Conservation (phyloP, 2,329 filamentous ascomycete species). For the Paecilomyces sp. region DNA sequence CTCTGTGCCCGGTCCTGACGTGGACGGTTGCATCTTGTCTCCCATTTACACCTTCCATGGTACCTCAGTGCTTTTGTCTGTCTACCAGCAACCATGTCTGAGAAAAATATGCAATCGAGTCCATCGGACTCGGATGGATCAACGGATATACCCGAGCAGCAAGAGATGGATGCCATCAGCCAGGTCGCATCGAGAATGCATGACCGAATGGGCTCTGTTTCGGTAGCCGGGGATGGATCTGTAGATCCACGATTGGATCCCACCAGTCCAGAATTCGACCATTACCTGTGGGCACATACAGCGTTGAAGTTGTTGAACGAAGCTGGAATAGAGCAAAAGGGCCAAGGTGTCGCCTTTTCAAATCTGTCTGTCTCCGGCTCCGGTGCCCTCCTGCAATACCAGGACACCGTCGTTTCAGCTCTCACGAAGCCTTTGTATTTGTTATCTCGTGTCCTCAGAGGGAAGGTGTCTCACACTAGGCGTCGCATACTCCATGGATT, state of each 20-base stretch:
- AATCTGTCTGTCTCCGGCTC: constrained; percentile 17
- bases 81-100: neutral
- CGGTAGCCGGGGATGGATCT: neutral
- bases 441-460: neutral
- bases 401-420: constrained; percentile 16
- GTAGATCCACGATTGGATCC: constrained; percentile 16
- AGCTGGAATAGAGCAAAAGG: constrained; percentile 12
- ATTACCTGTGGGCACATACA: constrained; percentile 16
- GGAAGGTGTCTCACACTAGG: neutral
- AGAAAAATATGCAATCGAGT: neutral
- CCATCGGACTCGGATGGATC: neutral
- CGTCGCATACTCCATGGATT: neutral
- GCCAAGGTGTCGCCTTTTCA: constrained; percentile 18
- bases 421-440: constrained; percentile 18
- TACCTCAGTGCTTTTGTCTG: neutral
- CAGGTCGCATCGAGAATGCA: neutral
- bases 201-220: neutral
- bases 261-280: constrained; percentile 15
- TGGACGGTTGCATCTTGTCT: neutral
- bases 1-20: neutral
- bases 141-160: neutral
- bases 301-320: constrained; percentile 13
- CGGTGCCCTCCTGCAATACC: constrained; percentile 15
- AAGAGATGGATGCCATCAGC: neutral
- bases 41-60: neutral